phyloP scores from a whole-genome alignment of 768 basidiomycete species.

The Myochromella boudieri region DNA sequence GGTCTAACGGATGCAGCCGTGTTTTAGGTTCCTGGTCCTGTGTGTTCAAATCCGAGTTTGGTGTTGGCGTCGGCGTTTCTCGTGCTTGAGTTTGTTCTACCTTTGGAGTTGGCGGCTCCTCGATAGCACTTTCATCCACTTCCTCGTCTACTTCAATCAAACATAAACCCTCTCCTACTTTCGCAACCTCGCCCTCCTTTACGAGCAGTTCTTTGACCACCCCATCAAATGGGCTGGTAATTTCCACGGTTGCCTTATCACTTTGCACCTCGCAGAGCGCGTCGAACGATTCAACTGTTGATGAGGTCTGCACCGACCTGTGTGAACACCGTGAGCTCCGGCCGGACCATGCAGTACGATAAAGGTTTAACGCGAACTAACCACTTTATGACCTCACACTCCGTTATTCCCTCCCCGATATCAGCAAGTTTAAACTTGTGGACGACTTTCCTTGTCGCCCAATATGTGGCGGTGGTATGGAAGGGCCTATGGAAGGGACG shows the following conservation, averaged over 20 bases:
- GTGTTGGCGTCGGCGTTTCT: not conserved
- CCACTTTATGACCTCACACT: slow-evolving; percentile 90
- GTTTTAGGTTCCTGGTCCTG: slow-evolving; percentile 15
- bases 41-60: slow-evolving; percentile 3
- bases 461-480: slow-evolving; percentile 29
- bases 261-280: slow-evolving; percentile 83
- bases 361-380: too few species aligned
- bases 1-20: slow-evolving; percentile 56
- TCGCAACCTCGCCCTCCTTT: slow-evolving; percentile 79
- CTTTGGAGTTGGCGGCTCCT: not conserved
- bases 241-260: slow-evolving; percentile 90
- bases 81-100: not conserved
- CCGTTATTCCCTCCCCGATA: slow-evolving; percentile 90
- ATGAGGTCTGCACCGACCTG: slow-evolving; percentile 64
- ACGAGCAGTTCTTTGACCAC: slow-evolving; percentile 71
- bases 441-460: slow-evolving; percentile 34
- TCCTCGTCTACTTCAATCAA: slow-evolving; percentile 80
- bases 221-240: slow-evolving; percentile 85
- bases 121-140: not conserved
- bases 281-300: slow-evolving; percentile 63
- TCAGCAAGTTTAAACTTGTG: slow-evolving; percentile 78
- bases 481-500: slow-evolving; percentile 29
- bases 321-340: not conserved
- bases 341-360: not conserved
- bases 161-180: slow-evolving; percentile 78